These are phyloP conservation scores for Trichoderma erinaceum DNA, from an alignment of 495 filamentous ascomycete genomes.

Conservation along the genomic window DNA sequence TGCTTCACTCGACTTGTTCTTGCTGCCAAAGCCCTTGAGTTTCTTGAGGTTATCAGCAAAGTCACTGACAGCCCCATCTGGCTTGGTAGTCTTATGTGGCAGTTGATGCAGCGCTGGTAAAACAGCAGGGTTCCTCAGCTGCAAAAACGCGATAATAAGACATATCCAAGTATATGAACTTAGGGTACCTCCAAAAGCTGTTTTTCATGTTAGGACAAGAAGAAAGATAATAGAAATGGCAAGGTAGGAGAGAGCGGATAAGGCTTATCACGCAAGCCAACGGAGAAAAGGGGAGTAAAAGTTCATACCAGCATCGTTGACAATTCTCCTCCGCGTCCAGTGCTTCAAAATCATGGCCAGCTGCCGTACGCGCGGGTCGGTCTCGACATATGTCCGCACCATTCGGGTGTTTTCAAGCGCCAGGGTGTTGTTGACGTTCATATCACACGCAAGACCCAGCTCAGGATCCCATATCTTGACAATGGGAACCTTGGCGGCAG, in stretches of 20 bases:
- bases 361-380: constrained; percentile 83
- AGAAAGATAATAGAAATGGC: neutral
- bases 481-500: constrained; percentile 92
- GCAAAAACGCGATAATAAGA: constrained; percentile 94
- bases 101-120: constrained; percentile 80
- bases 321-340: constrained; percentile 86
- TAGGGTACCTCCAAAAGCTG: constrained; percentile 86
- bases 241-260: neutral
- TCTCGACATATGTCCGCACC: constrained; percentile 95
- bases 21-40: constrained; percentile 63
- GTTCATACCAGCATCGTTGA: constrained; percentile 88
- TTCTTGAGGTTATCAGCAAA: constrained; percentile 82
- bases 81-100: constrained; percentile 54
- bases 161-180: constrained; percentile 99
- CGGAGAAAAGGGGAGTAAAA: neutral
- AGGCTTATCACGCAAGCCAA: neutral
- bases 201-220: constrained; percentile 13
- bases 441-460: constrained; percentile 83
- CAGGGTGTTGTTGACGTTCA: constrained; percentile 96
- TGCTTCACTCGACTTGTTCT: constrained; percentile 78
- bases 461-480: constrained; percentile 99
- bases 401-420: constrained; percentile 95
- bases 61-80: constrained; percentile 57
- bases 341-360: constrained; percentile 95
- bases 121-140: constrained; percentile 80